Conservation (phyloP, 768 basidiomycete genomes). For the Leccinum truebloodii region DNA sequence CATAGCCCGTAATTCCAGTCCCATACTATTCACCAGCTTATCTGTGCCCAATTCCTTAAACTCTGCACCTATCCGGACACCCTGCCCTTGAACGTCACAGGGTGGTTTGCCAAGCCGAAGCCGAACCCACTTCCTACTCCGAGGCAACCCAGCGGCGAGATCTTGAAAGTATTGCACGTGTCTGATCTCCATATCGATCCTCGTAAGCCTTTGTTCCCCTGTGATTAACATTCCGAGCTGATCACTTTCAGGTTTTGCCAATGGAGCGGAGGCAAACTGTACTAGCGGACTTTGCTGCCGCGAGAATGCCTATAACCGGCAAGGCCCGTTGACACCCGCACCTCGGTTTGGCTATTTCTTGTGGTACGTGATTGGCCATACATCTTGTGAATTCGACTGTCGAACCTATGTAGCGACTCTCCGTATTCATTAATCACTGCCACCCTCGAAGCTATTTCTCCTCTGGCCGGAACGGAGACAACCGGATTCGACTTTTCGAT, state of each 20-base stretch:
- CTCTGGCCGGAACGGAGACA: constrained; percentile 57
- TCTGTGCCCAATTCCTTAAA: constrained; percentile 61
- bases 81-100: constrained; percentile 58
- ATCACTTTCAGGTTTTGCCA: constrained; percentile 55
- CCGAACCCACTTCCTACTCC: constrained; percentile 62
- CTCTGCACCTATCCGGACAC: constrained; percentile 60
- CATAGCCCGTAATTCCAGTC: background rate
- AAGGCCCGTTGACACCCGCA: constrained; percentile 57
- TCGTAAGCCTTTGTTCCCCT: constrained; percentile 38
- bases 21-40: constrained; percentile 36
- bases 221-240: background rate
- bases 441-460: constrained; percentile 66
- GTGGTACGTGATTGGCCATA: constrained; percentile 42
- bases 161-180: constrained; percentile 73
- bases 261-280: constrained; percentile 72
- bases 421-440: constrained; percentile 62
- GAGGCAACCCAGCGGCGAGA: constrained; percentile 60
- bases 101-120: constrained; percentile 79
- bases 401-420: constrained; percentile 47
- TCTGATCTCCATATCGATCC: constrained; percentile 80
- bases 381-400: background rate
- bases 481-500: constrained; percentile 65
- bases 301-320: constrained; percentile 46
- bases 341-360: constrained; percentile 66
- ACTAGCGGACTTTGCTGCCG: constrained; percentile 69